These are phyloP conservation scores for Geotrichum bryndzae DNA, from an alignment of 1,139 yeast genomes.

Conservation along the genomic window DNA sequence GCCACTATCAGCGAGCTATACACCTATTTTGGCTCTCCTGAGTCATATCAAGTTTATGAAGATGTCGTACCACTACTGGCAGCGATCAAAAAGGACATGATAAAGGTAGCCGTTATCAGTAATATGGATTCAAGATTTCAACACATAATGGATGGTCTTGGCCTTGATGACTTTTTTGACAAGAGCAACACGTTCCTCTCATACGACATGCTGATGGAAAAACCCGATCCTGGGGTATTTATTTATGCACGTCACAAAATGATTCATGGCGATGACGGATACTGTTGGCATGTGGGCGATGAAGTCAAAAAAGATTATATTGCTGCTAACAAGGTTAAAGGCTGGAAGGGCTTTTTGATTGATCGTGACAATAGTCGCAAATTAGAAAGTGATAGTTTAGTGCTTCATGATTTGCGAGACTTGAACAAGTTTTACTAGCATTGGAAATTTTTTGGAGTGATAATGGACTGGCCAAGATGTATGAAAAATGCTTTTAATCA, in stretches of 20 bases:
- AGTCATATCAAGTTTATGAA: conserved; percentile 24
- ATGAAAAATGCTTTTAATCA: background rate
- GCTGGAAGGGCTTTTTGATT: conserved; percentile 28
- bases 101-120: conserved; percentile 27
- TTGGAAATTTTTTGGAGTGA: background rate
- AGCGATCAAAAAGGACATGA: conserved; percentile 10
- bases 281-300: conserved; percentile 28
- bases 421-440: background rate
- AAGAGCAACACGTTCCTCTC: conserved; percentile 21
- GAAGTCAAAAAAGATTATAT: conserved; percentile 25
- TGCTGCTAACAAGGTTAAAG: conserved; percentile 24
- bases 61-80: conserved; percentile 23
- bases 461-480: background rate
- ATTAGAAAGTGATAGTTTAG: background rate
- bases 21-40: conserved; percentile 22
- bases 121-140: conserved; percentile 28
- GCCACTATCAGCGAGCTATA: conserved; percentile 21
- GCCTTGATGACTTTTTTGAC: conserved; percentile 17
- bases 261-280: background rate
- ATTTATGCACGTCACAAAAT: conserved; percentile 12
- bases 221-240: conserved; percentile 26
- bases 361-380: conserved; percentile 19
- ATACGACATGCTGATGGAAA: conserved; percentile 26
- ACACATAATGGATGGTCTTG: conserved; percentile 22
- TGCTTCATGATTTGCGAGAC: background rate